Conservation (phyloP, 345 rosid species). For the Trapa incisa region DNA sequence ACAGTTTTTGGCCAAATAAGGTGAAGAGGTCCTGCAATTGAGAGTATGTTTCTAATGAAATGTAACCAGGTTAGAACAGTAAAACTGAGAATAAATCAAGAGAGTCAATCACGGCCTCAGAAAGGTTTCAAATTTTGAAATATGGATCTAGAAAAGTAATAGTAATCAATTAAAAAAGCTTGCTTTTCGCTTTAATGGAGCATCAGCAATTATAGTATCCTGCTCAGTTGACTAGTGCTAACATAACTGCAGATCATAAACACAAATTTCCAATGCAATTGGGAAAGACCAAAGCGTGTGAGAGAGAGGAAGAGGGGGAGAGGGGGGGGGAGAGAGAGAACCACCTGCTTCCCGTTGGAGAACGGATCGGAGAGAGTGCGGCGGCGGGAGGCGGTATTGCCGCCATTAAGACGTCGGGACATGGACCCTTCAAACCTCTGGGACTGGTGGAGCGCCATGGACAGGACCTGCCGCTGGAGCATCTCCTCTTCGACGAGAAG, state of each 20-base stretch:
- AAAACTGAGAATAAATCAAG: neutral
- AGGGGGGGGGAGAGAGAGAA: neutral
- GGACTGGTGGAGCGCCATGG: conserved; percentile 93
- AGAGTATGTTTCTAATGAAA: neutral
- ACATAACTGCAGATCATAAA: neutral
- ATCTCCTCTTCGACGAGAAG: conserved; percentile 74
- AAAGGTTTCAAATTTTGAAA: neutral
- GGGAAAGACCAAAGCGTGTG: neutral
- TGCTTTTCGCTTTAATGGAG: conserved; percentile 1
- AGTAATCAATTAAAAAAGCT: neutral
- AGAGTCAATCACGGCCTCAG: neutral
- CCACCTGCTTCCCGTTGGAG: conserved; percentile 61
- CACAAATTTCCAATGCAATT: neutral
- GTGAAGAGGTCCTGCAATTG: neutral
- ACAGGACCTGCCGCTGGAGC: conserved; percentile 80
- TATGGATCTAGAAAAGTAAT: neutral
- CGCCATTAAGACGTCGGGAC: conserved; percentile 72
- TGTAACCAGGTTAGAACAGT: neutral
- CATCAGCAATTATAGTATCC: neutral
- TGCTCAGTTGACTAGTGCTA: neutral
- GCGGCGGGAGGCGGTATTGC: conserved; percentile 71
- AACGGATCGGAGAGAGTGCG: conserved; percentile 53
- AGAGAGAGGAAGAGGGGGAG: neutral
- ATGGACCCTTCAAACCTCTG: conserved; percentile 97
- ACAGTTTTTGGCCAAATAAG: too few relatives aligned